Evolutionary conservation across 768 basidiomycete genomes (phyloP).

Genomic region (Tricholoma sp.): DNA sequence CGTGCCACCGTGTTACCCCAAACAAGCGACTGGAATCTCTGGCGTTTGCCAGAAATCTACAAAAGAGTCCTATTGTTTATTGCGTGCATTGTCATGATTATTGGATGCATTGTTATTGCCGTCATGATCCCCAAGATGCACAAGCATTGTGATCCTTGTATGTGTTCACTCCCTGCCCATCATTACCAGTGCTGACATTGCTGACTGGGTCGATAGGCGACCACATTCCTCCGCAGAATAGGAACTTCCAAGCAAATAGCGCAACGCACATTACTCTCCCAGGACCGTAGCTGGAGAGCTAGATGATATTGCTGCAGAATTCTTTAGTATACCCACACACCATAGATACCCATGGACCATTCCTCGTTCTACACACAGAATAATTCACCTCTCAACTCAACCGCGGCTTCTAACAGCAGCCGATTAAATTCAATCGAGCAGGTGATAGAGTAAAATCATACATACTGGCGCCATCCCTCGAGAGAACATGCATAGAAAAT

Average conservation of each 20-base stretch:
- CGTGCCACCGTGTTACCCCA: not conserved
- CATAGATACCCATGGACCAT: not conserved
- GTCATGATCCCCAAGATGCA: conserved; percentile 4
- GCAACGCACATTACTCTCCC: no score
- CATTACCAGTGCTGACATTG: not conserved
- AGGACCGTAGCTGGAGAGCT: not conserved
- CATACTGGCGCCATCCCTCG: not conserved
- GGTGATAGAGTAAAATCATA: no score
- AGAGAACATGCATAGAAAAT: not conserved
- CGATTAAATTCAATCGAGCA: no score
- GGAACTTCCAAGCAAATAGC: not conserved
- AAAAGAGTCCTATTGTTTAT: not conserved
- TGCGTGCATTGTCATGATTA: not conserved
- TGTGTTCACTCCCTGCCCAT: no score
- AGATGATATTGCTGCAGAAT: no score
- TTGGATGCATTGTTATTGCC: not conserved
- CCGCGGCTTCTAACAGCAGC: no score
- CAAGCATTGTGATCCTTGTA: not conserved
- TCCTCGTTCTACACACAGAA: not conserved
- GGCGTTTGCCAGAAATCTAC: not conserved
- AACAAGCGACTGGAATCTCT: not conserved
- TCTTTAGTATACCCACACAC: not conserved
- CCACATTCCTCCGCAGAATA: not conserved
- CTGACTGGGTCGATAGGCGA: not conserved
- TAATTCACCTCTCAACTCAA: not conserved